Evolutionary conservation across 345 rosid genomes (phyloP).

Genomic region (Iberis pinnata): DNA sequence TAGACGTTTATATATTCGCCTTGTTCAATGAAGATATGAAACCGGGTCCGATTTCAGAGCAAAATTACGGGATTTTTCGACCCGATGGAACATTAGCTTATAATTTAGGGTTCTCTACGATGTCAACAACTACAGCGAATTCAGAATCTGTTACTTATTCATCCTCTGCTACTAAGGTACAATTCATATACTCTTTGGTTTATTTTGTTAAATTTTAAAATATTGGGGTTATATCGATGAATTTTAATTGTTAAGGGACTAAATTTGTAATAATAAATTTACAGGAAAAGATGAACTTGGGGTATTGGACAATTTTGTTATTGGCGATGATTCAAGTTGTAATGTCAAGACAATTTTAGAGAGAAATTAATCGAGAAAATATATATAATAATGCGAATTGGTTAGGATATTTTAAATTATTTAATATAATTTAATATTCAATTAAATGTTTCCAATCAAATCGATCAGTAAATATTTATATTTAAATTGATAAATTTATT

Average conservation of each 20-base stretch:
- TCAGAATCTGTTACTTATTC: slow-evolving; percentile 46
- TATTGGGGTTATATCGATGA: not conserved
- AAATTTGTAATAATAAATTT: slow-evolving; percentile 16
- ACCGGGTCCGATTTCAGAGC: slow-evolving; percentile 84
- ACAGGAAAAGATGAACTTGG: slow-evolving; percentile 65
- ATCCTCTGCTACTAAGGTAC: slow-evolving; percentile 76
- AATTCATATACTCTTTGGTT: not conserved
- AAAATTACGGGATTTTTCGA: slow-evolving; percentile 83
- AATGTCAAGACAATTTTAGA: slow-evolving; percentile 40
- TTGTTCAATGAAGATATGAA: slow-evolving; percentile 89
- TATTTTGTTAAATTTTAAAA: not conserved
- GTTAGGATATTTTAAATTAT: slow-evolving; percentile 24
- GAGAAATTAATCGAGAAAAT: not conserved
- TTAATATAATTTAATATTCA: slow-evolving; percentile 9
- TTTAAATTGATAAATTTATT: not conserved
- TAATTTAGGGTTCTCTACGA: slow-evolving; percentile 67
- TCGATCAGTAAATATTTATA: not conserved
- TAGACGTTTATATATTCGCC: slow-evolving; percentile 79
- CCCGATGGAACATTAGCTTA: slow-evolving; percentile 84
- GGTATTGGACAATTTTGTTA: slow-evolving; percentile 60
- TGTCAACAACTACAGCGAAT: slow-evolving; percentile 41
- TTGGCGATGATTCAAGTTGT: slow-evolving; percentile 62
- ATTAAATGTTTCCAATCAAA: slow-evolving; percentile 2
- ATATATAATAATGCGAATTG: slow-evolving; percentile 8
- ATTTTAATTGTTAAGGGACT: not conserved